These are phyloP conservation scores for Bipolaris bicolor DNA, from an alignment of 2,329 filamentous ascomycete species.

Conservation along the genomic window DNA sequence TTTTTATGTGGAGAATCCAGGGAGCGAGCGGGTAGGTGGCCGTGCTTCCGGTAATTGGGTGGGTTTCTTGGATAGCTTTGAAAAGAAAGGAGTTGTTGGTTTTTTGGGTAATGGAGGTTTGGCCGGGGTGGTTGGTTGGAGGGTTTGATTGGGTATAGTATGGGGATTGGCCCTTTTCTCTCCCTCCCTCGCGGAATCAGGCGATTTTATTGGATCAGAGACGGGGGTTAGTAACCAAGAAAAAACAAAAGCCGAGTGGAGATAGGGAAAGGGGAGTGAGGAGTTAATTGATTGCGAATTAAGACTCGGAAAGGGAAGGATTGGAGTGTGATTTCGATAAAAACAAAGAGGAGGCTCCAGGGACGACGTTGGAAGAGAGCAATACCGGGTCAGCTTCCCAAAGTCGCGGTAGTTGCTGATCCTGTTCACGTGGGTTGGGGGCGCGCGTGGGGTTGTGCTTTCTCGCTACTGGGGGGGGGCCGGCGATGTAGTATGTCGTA, in stretches of 20 bases:
- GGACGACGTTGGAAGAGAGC: conserved; percentile 3
- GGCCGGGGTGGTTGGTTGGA: neutral
- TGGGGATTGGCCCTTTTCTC: too few relatives aligned
- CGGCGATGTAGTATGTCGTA: conserved; percentile 13
- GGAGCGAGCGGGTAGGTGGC: neutral
- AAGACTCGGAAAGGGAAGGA: too few relatives aligned
- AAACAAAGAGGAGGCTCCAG: neutral
- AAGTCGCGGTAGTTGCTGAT: conserved; percentile 15
- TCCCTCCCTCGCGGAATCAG: neutral
- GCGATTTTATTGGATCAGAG: neutral
- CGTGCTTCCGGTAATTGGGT: neutral
- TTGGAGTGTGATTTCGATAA: neutral
- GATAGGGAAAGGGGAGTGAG: conserved; percentile 3
- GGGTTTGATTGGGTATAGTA: too few relatives aligned
- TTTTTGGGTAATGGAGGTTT: neutral
- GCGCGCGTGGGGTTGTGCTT: conserved; percentile 15
- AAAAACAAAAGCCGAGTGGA: neutral
- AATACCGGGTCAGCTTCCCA: conserved; percentile 14
- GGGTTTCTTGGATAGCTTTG: neutral
- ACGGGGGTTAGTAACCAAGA: neutral
- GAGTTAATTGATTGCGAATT: neutral
- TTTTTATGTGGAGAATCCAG: neutral
- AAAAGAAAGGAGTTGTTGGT: neutral
- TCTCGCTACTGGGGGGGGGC: conserved; percentile 6
- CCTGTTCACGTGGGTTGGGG: conserved; percentile 13